These are phyloP conservation scores for Coemansia sp. DNA, from an alignment of 192 early-diverging fungal genomes.

Conservation along the genomic window DNA sequence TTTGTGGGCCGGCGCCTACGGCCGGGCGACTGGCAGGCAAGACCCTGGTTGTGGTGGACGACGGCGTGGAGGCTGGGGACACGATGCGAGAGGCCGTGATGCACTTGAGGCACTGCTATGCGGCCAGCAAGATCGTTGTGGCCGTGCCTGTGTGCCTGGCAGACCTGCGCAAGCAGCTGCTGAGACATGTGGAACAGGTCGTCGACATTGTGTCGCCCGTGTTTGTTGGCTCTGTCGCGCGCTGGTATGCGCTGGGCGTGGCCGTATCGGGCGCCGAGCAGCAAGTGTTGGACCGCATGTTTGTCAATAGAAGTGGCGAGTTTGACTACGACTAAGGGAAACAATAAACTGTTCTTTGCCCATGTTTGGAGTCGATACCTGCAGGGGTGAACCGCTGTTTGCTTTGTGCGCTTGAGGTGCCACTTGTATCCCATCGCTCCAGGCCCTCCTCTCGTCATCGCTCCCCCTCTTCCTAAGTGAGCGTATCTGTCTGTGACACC, in stretches of 20 bases:
- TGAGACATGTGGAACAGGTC: constrained; percentile 32
- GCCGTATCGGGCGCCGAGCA: constrained; percentile 22
- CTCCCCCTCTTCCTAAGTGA: neutral
- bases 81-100: constrained; percentile 51
- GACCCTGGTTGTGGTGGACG: constrained; percentile 50
- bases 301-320: constrained; percentile 11
- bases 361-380: neutral
- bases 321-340: constrained; percentile 21
- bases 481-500: neutral
- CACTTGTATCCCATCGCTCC: too few relatives aligned
- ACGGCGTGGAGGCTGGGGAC: constrained; percentile 51
- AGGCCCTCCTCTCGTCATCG: too few relatives aligned
- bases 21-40: constrained; percentile 9
- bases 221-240: constrained; percentile 30
- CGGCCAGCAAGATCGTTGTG: constrained; percentile 27
- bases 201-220: constrained; percentile 49
- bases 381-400: neutral
- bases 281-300: constrained; percentile 19
- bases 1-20: constrained; percentile 5
- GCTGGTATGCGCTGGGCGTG: constrained; percentile 37
- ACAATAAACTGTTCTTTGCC: neutral
- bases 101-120: constrained; percentile 42
- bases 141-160: constrained; percentile 53
- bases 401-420: too few relatives aligned
- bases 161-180: constrained; percentile 42